These are phyloP conservation scores for Torrubiella hemipterigena DNA, from an alignment of 2,329 filamentous ascomycete genomes.

Conservation along the genomic window DNA sequence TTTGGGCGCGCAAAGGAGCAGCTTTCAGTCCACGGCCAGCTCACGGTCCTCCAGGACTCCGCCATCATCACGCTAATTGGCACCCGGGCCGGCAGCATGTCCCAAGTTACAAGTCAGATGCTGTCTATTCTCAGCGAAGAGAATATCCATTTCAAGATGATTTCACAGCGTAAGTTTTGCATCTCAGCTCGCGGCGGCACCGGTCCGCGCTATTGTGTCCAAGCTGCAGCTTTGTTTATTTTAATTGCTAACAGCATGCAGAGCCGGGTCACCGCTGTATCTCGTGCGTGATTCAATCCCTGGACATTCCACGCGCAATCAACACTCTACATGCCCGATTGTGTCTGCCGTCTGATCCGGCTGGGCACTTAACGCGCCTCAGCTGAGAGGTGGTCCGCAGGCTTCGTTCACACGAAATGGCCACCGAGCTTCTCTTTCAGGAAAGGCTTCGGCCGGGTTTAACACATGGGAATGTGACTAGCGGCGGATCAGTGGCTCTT, in stretches of 20 bases:
- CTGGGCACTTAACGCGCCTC: too few species aligned
- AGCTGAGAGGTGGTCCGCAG: too few species aligned
- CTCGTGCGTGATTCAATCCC: conserved; percentile 87
- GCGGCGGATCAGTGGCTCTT: too few species aligned
- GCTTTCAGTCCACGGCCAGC: conserved; percentile 69
- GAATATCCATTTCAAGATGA: conserved; percentile 97
- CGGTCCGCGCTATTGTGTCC: background rate
- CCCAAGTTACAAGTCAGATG: conserved; percentile 85
- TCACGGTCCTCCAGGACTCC: conserved; percentile 84
- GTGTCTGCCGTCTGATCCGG: too few species aligned
- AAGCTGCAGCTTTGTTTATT: conserved; percentile 3
- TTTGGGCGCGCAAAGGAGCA: conserved; percentile 59
- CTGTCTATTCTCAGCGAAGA: conserved; percentile 89
- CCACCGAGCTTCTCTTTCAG: too few species aligned
- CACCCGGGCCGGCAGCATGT: conserved; percentile 94
- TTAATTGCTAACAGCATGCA: conserved; percentile 22
- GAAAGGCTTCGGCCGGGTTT: too few species aligned
- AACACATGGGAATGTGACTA: too few species aligned
- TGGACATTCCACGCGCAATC: conserved; percentile 83
- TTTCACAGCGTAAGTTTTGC: conserved; percentile 67
- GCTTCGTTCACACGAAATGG: too few species aligned
- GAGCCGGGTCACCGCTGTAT: conserved; percentile 98
- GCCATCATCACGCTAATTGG: conserved; percentile 91
- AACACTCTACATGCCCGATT: conserved; percentile 96
- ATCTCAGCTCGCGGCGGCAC: background rate